Evolutionary conservation across 2,329 filamentous ascomycete genomes (phyloP).

Genomic region (Colletotrichum incanum): DNA sequence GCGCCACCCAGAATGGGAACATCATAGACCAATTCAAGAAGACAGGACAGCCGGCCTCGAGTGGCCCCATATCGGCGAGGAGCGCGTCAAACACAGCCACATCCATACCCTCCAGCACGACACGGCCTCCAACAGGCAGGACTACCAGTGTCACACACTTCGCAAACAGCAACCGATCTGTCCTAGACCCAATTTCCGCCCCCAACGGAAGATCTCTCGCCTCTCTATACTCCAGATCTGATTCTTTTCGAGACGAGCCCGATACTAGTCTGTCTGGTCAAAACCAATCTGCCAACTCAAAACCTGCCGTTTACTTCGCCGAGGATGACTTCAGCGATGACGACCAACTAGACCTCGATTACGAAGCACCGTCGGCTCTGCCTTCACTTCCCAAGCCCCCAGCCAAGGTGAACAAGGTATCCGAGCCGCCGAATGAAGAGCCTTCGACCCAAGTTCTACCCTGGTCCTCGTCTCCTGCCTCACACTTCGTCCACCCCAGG

Average conservation of each 20-base stretch:
- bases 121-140: constrained; percentile 26
- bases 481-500: constrained; percentile 60
- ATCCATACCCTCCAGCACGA: constrained; percentile 34
- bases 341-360: constrained; percentile 79
- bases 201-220: constrained; percentile 48
- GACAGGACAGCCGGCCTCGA: constrained; percentile 53
- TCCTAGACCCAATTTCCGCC: constrained; percentile 11
- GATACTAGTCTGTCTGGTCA: constrained; percentile 37
- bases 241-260: constrained; percentile 64
- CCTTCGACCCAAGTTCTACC: constrained; percentile 61
- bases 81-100: constrained; percentile 42
- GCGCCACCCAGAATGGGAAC: constrained; percentile 58
- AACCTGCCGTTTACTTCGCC: constrained; percentile 71
- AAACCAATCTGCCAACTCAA: constrained; percentile 46
- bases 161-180: constrained; percentile 44
- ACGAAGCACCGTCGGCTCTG: constrained; percentile 72
- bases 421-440: constrained; percentile 3
- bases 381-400: constrained; percentile 50
- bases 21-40: constrained; percentile 67
- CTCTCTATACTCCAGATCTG: constrained; percentile 61
- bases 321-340: constrained; percentile 93
- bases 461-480: constrained; percentile 80
- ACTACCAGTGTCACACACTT: constrained; percentile 42
- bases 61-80: constrained; percentile 59
- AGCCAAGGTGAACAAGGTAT: constrained; percentile 48